Conservation (phyloP, 495 filamentous ascomycete species). For the Xylaria bambusicola region DNA sequence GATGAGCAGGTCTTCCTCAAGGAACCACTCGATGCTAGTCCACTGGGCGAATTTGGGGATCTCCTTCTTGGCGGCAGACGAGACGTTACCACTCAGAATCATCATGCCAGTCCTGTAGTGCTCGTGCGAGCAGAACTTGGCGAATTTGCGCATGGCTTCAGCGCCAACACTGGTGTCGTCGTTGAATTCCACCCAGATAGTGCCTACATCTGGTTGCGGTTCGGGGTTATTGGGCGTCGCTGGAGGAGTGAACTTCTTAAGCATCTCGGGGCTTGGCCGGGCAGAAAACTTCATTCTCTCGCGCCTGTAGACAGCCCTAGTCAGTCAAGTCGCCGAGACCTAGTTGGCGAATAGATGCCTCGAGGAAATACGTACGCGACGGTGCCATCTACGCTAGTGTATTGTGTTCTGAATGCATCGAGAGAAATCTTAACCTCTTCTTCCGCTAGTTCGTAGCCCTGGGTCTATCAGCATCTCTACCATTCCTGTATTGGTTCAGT, state of each 20-base stretch:
- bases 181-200: constrained; percentile 88
- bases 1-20: constrained; percentile 92
- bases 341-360: too few species aligned
- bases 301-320: constrained; percentile 58
- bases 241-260: constrained; percentile 73
- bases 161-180: constrained; percentile 76
- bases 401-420: constrained; percentile 69
- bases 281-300: constrained; percentile 81
- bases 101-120: constrained; percentile 89
- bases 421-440: constrained; percentile 84
- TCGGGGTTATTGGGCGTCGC: constrained; percentile 64
- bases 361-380: constrained; percentile 59
- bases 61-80: constrained; percentile 79
- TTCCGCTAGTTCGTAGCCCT: constrained; percentile 92
- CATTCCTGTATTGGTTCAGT: neutral
- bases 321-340: too few species aligned
- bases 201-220: constrained; percentile 73
- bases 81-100: constrained; percentile 78
- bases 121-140: constrained; percentile 71
- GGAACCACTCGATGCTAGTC: constrained; percentile 86
- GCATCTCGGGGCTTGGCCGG: constrained; percentile 78
- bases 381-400: constrained; percentile 65
- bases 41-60: constrained; percentile 69
- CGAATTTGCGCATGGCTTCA: constrained; percentile 87
- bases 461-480: constrained; percentile 11